Conservation (phyloP, 2,329 filamentous ascomycete genomes). For the Zarea fungicola region DNA sequence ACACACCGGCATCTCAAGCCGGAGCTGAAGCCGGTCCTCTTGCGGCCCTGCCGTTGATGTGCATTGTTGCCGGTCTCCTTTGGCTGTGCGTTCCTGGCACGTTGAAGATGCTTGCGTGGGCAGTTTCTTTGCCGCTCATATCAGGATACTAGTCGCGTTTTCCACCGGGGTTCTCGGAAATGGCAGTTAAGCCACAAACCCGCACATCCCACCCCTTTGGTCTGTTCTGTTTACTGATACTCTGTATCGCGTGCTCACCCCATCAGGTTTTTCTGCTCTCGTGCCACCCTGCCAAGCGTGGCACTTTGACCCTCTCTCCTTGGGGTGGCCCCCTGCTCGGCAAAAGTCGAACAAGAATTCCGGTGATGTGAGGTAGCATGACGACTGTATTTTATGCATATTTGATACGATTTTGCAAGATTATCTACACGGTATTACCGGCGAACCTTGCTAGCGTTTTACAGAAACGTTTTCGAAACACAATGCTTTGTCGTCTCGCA, state of each 20-base stretch:
- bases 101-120: too few relatives aligned
- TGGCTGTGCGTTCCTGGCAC: too few relatives aligned
- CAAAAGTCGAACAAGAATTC: too few relatives aligned
- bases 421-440: background rate
- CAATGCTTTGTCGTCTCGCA: too few relatives aligned
- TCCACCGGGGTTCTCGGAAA: background rate
- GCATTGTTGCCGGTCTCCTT: too few relatives aligned
- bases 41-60: too few relatives aligned
- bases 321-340: too few relatives aligned
- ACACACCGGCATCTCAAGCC: too few relatives aligned
- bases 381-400: background rate
- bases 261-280: background rate
- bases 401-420: background rate
- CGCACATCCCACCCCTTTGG: background rate
- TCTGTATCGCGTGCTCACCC: conserved; percentile 9
- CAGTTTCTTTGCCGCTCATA: too few relatives aligned
- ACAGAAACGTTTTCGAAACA: background rate
- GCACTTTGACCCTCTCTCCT: background rate
- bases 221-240: too few relatives aligned
- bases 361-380: too few relatives aligned
- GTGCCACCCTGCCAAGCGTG: conserved; percentile 1
- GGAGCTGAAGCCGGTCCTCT: too few relatives aligned
- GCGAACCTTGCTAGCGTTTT: background rate
- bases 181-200: conserved; percentile 6
- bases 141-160: background rate